These are phyloP conservation scores for Talaromyces sp. DNA, from an alignment of 2,329 filamentous ascomycete genomes.

Conservation along the genomic window DNA sequence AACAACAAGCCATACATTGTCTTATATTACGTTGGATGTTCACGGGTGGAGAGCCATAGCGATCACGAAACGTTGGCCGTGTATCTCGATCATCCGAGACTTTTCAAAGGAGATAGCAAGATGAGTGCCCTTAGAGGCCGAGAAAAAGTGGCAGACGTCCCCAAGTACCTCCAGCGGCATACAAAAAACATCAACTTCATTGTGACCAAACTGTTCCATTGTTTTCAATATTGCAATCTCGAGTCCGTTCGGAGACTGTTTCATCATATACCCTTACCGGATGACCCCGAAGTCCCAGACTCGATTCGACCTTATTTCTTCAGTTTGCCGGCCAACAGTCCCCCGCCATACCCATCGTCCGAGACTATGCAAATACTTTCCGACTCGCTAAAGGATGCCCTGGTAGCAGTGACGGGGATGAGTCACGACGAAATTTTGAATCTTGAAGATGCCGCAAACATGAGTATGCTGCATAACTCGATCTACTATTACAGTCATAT, in stretches of 20 bases:
- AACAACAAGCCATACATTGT: background rate
- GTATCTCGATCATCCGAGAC: background rate
- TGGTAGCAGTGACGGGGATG: background rate
- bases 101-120: slow-evolving; percentile 3
- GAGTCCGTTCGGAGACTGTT: background rate
- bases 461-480: background rate
- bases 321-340: background rate
- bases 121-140: background rate
- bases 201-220: background rate
- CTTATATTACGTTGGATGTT: background rate
- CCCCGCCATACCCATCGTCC: background rate
- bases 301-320: background rate
- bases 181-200: background rate
- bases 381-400: background rate
- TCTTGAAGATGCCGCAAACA: background rate
- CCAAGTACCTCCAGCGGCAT: background rate
- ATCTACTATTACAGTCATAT: slow-evolving; percentile 4
- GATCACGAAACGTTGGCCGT: background rate
- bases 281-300: background rate
- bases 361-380: background rate
- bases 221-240: background rate
- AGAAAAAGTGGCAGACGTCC: background rate
- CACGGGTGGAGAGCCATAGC: background rate
- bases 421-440: background rate
- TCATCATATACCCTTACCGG: background rate